Conservation (phyloP, 805 yeast species). For the Yarrowia yakushimensis region DNA sequence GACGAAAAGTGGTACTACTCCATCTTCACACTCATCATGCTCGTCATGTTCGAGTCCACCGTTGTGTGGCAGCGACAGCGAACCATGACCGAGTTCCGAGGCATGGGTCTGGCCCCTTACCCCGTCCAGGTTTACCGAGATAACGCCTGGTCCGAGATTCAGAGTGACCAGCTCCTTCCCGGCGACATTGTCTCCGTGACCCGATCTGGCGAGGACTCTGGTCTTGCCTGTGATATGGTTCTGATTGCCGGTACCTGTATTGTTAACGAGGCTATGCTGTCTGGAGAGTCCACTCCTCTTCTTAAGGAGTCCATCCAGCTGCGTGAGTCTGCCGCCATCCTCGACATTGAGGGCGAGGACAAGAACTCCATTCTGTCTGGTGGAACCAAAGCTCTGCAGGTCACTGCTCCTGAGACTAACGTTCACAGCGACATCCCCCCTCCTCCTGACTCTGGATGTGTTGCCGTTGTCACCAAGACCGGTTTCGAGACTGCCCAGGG, state of each 20-base stretch:
- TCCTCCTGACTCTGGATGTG: constrained; percentile 89
- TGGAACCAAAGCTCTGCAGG: constrained; percentile 95
- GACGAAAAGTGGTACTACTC: constrained; percentile 98
- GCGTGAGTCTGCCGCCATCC: constrained; percentile 66
- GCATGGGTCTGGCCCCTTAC: constrained; percentile 96
- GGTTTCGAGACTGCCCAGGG: constrained; percentile 99
- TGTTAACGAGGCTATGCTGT: constrained; percentile 97
- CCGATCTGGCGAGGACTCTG: constrained; percentile 86
- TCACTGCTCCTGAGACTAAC: constrained; percentile 46
- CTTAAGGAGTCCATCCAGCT: constrained; percentile 85
- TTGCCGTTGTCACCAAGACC: constrained; percentile 85
- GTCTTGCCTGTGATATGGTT: constrained; percentile 90
- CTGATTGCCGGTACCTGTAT: constrained; percentile 87
- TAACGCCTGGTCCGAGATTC: constrained; percentile 61
- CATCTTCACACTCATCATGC: constrained; percentile 84
- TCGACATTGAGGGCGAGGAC: constrained; percentile 79
- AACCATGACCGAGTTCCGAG: constrained; percentile 91
- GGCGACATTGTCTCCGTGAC: constrained; percentile 82
- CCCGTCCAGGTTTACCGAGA: constrained; percentile 69
- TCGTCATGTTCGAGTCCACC: constrained; percentile 87
- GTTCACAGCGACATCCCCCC: constrained; percentile 45
- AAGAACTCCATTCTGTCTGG: constrained; percentile 87
- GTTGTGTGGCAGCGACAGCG: constrained; percentile 93
- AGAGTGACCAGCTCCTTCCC: constrained; percentile 77
- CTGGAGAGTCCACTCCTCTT: constrained; percentile 97